phyloP scores from a whole-genome alignment of 2,329 filamentous ascomycete species.

The Myotisia sp. region DNA sequence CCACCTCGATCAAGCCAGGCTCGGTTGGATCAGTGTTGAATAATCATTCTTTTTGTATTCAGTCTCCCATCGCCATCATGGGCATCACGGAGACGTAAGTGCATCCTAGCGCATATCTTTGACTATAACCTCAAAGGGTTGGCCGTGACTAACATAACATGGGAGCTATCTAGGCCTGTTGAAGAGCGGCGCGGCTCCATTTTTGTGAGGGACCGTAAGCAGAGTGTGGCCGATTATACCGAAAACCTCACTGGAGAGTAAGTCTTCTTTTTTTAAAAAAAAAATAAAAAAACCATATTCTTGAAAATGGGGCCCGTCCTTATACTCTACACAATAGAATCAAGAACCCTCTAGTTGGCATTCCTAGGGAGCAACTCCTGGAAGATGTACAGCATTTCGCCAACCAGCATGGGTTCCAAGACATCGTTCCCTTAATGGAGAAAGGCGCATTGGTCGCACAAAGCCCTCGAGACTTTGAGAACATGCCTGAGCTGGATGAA shows the following conservation, averaged over 20 bases:
- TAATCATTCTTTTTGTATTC: no score
- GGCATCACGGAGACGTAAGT: no score
- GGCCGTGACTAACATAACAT: no score
- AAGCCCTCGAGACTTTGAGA: slow-evolving; percentile 49
- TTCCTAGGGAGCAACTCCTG: slow-evolving; percentile 19
- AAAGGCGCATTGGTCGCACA: slow-evolving; percentile 58
- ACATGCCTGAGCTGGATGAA: slow-evolving; percentile 46
- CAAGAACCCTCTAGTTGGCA: slow-evolving; percentile 20
- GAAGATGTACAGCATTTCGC: slow-evolving; percentile 30
- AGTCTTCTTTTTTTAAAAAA: slow-evolving; percentile 8
- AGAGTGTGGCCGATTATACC: slow-evolving; percentile 18
- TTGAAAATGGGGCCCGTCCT: no score
- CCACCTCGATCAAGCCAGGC: no score
- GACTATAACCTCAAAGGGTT: no score
- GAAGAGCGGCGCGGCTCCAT: slow-evolving; percentile 9
- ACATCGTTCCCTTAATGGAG: slow-evolving; percentile 33
- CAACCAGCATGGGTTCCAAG: slow-evolving; percentile 43
- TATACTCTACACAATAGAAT: no score
- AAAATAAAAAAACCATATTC: no score
- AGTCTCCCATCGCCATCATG: no score
- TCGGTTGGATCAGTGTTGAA: no score
- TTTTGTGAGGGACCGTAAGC: slow-evolving; percentile 10
- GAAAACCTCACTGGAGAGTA: slow-evolving; percentile 23
- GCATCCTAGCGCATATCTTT: no score
- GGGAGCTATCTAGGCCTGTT: background rate